Conservation (phyloP, 495 filamentous ascomycete species). For the Neurospora tetraspora region DNA sequence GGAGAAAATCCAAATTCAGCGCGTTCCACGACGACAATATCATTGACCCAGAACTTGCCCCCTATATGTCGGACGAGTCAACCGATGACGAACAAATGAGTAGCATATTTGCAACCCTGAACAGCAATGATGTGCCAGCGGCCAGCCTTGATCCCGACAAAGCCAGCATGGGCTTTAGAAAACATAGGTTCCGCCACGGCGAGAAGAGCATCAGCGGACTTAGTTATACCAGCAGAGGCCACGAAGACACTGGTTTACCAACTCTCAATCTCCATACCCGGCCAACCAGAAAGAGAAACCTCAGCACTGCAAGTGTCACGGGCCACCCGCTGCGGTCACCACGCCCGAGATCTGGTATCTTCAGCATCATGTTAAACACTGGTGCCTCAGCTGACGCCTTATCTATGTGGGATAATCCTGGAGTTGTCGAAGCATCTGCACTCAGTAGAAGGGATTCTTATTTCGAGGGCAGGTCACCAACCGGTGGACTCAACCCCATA, state of each 20-base stretch:
- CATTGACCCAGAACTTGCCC: constrained; percentile 91
- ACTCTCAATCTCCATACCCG: constrained; percentile 46
- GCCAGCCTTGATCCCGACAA: constrained; percentile 38
- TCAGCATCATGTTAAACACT: constrained; percentile 21
- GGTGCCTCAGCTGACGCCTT: constrained; percentile 34
- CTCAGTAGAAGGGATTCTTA: constrained; percentile 78
- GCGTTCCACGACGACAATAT: constrained; percentile 97
- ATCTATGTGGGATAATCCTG: constrained; percentile 26
- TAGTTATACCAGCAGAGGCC: constrained; percentile 46
- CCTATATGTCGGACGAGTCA: constrained; percentile 90
- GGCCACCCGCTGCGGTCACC: constrained; percentile 59
- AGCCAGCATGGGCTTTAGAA: constrained; percentile 48
- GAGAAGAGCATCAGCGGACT: constrained; percentile 59
- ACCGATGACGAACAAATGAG: constrained; percentile 88
- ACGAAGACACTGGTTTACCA: constrained; percentile 26
- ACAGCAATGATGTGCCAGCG: constrained; percentile 31
- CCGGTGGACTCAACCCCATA: constrained; percentile 72
- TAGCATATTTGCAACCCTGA: constrained; percentile 69
- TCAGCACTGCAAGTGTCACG: constrained; percentile 62
- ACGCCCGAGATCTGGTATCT: constrained; percentile 37
- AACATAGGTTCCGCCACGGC: constrained; percentile 58
- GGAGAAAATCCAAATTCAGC: constrained; percentile 56
- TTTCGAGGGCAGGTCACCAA: constrained; percentile 61
- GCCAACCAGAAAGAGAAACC: constrained; percentile 57
- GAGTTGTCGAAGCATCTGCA: constrained; percentile 37